phyloP scores from a whole-genome alignment of 345 rosid species.

The Corymbia maculata region DNA sequence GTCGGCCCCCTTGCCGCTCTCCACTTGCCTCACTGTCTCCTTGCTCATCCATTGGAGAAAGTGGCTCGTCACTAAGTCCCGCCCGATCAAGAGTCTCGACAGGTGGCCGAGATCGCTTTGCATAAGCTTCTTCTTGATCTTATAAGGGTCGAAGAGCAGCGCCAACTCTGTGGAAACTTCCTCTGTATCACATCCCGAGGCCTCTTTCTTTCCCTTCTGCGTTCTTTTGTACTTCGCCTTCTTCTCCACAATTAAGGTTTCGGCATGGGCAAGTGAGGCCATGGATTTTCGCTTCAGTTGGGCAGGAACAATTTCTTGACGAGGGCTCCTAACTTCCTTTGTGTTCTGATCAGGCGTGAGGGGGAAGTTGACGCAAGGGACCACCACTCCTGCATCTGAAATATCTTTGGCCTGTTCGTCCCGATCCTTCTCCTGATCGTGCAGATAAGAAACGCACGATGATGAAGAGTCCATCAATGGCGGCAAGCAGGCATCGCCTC shows the following conservation, averaged over 20 bases:
- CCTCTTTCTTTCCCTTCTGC: neutral
- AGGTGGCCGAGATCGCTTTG: neutral
- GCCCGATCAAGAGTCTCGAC: neutral
- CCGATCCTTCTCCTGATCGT: neutral
- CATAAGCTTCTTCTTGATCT: neutral
- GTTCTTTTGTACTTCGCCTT: neutral
- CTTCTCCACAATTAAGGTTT: neutral
- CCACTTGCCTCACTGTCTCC: neutral
- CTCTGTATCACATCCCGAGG: neutral
- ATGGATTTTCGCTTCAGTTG: neutral
- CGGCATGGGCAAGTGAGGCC: neutral
- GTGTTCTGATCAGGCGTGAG: neutral
- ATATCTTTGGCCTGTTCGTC: neutral
- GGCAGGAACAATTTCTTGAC: neutral
- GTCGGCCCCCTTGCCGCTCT: neutral
- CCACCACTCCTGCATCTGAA: neutral
- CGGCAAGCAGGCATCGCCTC: neutral
- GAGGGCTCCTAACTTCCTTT: neutral
- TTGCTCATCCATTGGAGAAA: neutral
- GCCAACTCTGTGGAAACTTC: neutral
- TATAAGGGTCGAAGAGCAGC: neutral
- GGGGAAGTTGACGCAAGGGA: neutral
- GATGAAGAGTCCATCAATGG: neutral
- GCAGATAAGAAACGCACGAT: neutral
- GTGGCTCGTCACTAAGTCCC: neutral